Base-by-base conservation (phyloP, 352 stramenopile species). In the Pythium sukuiense region DNA sequence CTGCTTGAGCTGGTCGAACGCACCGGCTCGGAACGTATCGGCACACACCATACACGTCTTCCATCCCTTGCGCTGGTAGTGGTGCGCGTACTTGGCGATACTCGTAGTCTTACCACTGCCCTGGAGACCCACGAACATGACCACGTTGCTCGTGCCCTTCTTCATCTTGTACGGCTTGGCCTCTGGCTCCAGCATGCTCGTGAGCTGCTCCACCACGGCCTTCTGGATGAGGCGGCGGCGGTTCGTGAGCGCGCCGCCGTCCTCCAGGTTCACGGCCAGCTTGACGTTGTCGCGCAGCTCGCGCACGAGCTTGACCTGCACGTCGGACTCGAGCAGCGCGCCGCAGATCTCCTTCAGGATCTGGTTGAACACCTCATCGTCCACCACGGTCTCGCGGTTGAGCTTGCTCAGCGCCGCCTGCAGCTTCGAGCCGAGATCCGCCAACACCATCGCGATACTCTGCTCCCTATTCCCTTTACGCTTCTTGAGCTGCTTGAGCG, bases 1-100 rank as follows among this genome's bases (percentile, higher is more conserved):
- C 81, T 99, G 98, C 79, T 99, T 99, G 20, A 99, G 81, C 76
- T 99, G 98, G 81, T 99, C 98, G 71, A 99, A 99, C 3, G 97
- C 98, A 61, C 98, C 98, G 6, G 98, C 98, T 45, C 96, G 89
- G 78, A 99, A 99, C 32, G 97, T 99, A 87, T 99, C 98, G 16
- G 97, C 97, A 77, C 98, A 99, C 5, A 99, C 97, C 97, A 99
- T 99, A 70, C 89, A 97, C 39, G 93, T 98, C 81, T 99, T 99
- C 95, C 93, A 99, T 16, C 93, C 96, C 58, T 98, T 98, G 56
- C 93, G 83, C 73, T 98, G 92, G 76, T 99, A 99, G 66, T 99
- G 98, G 77, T 99, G 92, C 35, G 97, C 98, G 73, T 98, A 99
- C 79, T 99, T 99, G 67, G 97, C 97, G 76, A 99, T 99, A 56